Conservation (phyloP, 2,329 filamentous ascomycete genomes). For the Aspergillus tamarii region DNA sequence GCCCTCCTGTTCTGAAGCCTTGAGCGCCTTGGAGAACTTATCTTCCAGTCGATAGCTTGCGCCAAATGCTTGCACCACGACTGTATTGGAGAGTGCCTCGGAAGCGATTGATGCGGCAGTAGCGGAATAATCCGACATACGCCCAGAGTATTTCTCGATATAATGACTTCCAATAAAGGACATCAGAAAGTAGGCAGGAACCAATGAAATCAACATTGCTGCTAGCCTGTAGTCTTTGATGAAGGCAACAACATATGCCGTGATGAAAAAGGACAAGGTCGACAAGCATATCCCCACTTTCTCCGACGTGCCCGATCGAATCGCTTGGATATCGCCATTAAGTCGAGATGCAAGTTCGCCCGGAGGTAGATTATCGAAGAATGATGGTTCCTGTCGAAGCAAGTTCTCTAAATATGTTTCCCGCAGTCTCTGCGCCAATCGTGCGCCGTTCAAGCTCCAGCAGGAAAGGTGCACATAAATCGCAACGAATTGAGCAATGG, state of each 20-base stretch:
- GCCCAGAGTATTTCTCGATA: constrained; percentile 53
- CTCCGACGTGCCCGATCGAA: constrained; percentile 70
- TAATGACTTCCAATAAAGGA: constrained; percentile 59
- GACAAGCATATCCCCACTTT: constrained; percentile 69
- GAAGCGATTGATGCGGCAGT: constrained; percentile 66
- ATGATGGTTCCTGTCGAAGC: constrained; percentile 64
- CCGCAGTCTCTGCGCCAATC: constrained; percentile 65
- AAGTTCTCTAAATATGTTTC: constrained; percentile 63
- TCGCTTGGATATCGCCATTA: constrained; percentile 66
- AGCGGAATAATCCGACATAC: constrained; percentile 58
- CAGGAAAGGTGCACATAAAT: constrained; percentile 68
- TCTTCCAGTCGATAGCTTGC: constrained; percentile 62
- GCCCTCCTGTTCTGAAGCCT: constrained; percentile 54
- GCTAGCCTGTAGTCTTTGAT: constrained; percentile 65
- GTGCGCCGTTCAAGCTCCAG: constrained; percentile 67
- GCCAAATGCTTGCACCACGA: constrained; percentile 66
- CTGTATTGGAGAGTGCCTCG: constrained; percentile 63
- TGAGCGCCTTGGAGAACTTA: constrained; percentile 60
- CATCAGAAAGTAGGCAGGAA: constrained; percentile 66
- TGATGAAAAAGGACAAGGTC: constrained; percentile 67
- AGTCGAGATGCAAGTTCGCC: constrained; percentile 67
- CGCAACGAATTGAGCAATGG: constrained; percentile 63
- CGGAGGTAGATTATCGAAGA: constrained; percentile 65
- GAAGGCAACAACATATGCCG: constrained; percentile 69
- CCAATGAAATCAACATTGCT: constrained; percentile 64